phyloP scores from a whole-genome alignment of 106 monocot genomes.

The Allium sativum region DNA sequence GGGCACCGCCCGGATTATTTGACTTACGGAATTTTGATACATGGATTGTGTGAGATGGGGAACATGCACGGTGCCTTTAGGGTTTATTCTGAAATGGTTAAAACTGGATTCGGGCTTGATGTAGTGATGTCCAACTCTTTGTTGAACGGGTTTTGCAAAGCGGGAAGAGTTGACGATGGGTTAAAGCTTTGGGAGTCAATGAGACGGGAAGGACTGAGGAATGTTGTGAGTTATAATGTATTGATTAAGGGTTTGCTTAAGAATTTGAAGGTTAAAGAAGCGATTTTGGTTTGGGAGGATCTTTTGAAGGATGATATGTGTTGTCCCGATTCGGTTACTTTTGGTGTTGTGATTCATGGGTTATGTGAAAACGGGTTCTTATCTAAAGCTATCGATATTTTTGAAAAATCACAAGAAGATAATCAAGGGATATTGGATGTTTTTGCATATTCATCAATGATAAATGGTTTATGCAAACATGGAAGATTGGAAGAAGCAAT shows the following conservation, averaged over 20 bases:
- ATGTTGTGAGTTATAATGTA: slow-evolving; percentile 59
- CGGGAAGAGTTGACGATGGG: slow-evolving; percentile 35
- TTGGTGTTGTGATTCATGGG: slow-evolving; percentile 70
- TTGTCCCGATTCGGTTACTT: slow-evolving; percentile 39
- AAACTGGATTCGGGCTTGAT: slow-evolving; percentile 48
- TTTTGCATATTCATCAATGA: slow-evolving; percentile 71
- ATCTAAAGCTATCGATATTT: slow-evolving; percentile 49
- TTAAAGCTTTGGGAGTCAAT: slow-evolving; percentile 49
- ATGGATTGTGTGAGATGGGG: slow-evolving; percentile 53
- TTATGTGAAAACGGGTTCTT: slow-evolving; percentile 57
- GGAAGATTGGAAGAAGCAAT: slow-evolving; percentile 50
- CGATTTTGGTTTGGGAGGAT: slow-evolving; percentile 35
- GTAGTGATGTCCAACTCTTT: slow-evolving; percentile 54
- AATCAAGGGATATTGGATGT: slow-evolving; percentile 34
- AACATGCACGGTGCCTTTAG: slow-evolving; percentile 44
- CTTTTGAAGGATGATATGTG: slow-evolving; percentile 26
- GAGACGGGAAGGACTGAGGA: slow-evolving; percentile 14
- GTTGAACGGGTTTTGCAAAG: slow-evolving; percentile 47
- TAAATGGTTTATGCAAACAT: slow-evolving; percentile 62
- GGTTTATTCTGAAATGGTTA: slow-evolving; percentile 53
- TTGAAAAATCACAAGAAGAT: slow-evolving; percentile 31
- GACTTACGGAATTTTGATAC: slow-evolving; percentile 63
- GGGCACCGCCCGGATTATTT: slow-evolving; percentile 43
- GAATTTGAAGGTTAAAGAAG: slow-evolving; percentile 42
- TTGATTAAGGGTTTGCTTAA: slow-evolving; percentile 66